phyloP scores from a whole-genome alignment of 495 filamentous ascomycete species.

The Annulohypoxylon stygium region DNA sequence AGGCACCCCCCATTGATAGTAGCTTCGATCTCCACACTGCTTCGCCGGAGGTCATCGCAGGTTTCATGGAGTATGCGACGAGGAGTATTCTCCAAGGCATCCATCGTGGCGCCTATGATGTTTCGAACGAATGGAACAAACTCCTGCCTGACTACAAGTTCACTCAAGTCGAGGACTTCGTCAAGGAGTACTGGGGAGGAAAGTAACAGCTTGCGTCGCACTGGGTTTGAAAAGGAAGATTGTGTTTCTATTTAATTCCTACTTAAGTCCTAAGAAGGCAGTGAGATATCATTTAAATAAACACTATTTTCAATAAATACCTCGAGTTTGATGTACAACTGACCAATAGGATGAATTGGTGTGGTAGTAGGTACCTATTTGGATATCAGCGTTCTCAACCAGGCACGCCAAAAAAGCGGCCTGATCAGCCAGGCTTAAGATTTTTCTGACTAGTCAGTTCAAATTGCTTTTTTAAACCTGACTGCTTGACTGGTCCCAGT shows the following conservation, averaged over 20 bases:
- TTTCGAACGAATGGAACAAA: conserved; percentile 65
- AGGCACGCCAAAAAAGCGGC: too few species aligned
- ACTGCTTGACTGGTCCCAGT: too few species aligned
- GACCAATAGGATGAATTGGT: too few species aligned
- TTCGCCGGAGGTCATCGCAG: conserved; percentile 52
- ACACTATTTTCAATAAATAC: too few species aligned
- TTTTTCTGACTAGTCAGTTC: too few species aligned
- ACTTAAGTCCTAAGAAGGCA: too few species aligned
- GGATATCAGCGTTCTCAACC: too few species aligned
- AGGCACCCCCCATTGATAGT: conserved; percentile 56
- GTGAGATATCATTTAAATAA: too few species aligned
- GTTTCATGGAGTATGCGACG: conserved; percentile 45
- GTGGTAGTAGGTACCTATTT: too few species aligned
- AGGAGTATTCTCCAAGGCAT: conserved; percentile 56
- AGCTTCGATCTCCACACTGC: conserved; percentile 58
- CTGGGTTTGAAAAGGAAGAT: neutral
- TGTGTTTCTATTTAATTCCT: neutral
- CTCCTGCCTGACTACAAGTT: conserved; percentile 66
- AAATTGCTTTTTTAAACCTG: too few species aligned
- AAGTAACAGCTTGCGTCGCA: conserved; percentile 32
- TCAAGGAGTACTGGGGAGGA: conserved; percentile 59
- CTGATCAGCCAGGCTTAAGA: too few species aligned
- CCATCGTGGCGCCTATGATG: conserved; percentile 52
- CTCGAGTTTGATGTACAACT: too few species aligned
- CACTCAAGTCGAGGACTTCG: conserved; percentile 59